Evolutionary conservation across 345 rosid genomes (phyloP), one percentile per base, ranked within the genome.

Genomic region (Populus euphratica): DNA sequence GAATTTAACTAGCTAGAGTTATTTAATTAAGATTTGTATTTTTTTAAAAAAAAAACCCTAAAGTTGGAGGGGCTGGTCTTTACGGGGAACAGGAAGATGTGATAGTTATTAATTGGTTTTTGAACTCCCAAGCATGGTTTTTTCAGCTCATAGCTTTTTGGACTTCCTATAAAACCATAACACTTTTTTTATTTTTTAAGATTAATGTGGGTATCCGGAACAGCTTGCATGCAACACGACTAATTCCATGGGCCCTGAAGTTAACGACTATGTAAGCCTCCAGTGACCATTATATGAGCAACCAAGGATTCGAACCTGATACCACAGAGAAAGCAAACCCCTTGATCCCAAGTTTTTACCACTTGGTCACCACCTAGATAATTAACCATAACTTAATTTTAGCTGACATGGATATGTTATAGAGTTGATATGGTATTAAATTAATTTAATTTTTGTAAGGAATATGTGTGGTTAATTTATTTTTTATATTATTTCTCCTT

Each of bases 61-160:
- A 76, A 50, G 52, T 44, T 31, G 31, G 31, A 62, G 78, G 78
- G 21, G 25, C 13, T 25, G 44, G 70, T 63, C n/a, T 61, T n/a
- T 35, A 38, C 29, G 27, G 68, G 72, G 50, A 70, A 74, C 33
- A 44, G 44, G 44, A 27, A 29, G 31, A 62, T 36, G 36, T 6
- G 1, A 31, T 67, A 6, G 49, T 63, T 17, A 39, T 49, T 41
- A 59, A 59, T 0, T 23, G 64, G 23, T 49, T 47, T 52, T 76
- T 41, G 25, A 35, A 68, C 69, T 75, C 62, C 81, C n/a, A 70
- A 75, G 76, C 72, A 68, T 62, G 63, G 68, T 56, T 21, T 21
- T 43, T 62, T 65, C 35, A 68, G 76, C 68, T 71, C 73, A 72
- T 47, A 18, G 12, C 70, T 41, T 66, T 64, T 65, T 78, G 72